Evolutionary conservation across 2,329 filamentous ascomycete species (phyloP), one percentile per base, ranked within the genome.

Genomic region (Aspergillus sp.): DNA sequence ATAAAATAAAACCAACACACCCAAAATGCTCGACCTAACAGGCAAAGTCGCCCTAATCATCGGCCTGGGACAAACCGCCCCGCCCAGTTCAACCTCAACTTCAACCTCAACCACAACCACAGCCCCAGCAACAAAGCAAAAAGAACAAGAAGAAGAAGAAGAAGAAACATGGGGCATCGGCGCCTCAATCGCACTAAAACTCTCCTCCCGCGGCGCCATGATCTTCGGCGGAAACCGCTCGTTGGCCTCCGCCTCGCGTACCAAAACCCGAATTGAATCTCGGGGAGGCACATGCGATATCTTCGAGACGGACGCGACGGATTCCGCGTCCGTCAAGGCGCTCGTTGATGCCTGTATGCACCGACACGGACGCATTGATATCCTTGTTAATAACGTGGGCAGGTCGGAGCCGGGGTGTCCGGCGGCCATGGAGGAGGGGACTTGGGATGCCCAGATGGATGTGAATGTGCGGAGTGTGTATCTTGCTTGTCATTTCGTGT

Each of bases 301-400:
- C 3, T 70, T 82, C 65, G 75, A 68, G 6, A 75, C 76, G n/a
- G 73, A 87, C 63, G 84, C 84, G 2, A 86, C 83, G 0, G 78
- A 79, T 9, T 78, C 79, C 0, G 66, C 70, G 0, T 81, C 82
- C 15, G 83, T 86, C 65, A 81, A 83, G 60, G 52, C 52, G 2
- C 67, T 86, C 0, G 78, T 87, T 4, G 77, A 82, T 35, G 76
- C 78, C 0, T 86, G 83, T 47, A 66, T 84, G 17, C 66, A 73
- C 0, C 80, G 79, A 41, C 79, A 85, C 59, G 82, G 82, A 11
- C 77, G 81, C 6, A 81, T 87, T 52, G 85, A 87, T 61, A 82
- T 87, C 21, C 71, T 87, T 0, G 68, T 88, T 17, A 85, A 85
- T 61, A 87, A 86, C 52, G 84, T 87, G 2, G 85, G 85, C 3